Evolutionary conservation across 1,284 basidiomycete species (phyloP).

Genomic region (Trametes polyzona): DNA sequence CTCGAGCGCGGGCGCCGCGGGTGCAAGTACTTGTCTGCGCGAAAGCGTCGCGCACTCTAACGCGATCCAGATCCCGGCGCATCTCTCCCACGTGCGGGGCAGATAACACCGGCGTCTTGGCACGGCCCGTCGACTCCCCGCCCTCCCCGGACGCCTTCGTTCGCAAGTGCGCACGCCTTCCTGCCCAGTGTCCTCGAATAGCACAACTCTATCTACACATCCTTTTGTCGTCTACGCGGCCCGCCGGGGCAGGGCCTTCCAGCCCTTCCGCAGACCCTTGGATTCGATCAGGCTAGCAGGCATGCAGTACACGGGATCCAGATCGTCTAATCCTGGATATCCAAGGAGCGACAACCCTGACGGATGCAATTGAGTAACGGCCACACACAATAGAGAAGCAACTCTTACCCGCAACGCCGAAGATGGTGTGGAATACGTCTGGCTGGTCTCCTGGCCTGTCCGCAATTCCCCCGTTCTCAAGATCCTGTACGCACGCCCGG

Average conservation of each 20-base stretch:
- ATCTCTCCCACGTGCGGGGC: slow-evolving; percentile 16
- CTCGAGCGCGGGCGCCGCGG: slow-evolving; percentile 6
- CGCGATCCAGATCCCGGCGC: slow-evolving; percentile 8
- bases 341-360: slow-evolving; percentile 87
- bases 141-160: background rate
- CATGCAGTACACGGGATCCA: slow-evolving; percentile 98
- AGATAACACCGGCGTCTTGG: slow-evolving; percentile 17
- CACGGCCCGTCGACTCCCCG: background rate
- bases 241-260: slow-evolving; percentile 58
- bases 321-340: slow-evolving; percentile 80
- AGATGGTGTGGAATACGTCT: slow-evolving; percentile 96
- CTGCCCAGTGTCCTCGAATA: background rate
- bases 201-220: background rate
- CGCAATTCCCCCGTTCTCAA: slow-evolving; percentile 91
- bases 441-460: slow-evolving; percentile 93
- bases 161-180: no score
- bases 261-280: slow-evolving; percentile 69
- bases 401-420: slow-evolving; percentile 84
- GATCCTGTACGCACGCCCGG: slow-evolving; percentile 67
- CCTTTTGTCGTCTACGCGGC: no score
- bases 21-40: background rate
- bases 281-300: slow-evolving; percentile 76
- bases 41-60: slow-evolving; percentile 7
- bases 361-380: background rate
- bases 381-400: background rate